These are phyloP conservation scores for Lycium barbarum DNA, from an alignment of 257 asterid genomes.

Conservation along the genomic window DNA sequence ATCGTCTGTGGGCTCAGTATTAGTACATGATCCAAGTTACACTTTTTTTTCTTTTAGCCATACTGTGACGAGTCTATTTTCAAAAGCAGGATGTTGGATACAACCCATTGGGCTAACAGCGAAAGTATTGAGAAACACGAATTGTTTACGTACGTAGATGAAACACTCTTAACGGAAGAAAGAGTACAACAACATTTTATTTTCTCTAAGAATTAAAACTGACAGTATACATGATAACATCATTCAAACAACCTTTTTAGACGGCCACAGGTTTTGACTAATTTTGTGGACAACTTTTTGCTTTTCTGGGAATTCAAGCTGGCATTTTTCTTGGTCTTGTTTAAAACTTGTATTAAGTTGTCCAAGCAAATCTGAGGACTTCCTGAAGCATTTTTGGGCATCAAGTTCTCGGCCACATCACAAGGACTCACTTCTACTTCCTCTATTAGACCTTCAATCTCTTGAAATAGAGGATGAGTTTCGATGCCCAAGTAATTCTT, in stretches of 20 bases:
- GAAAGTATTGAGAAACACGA: no score
- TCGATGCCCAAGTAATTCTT: background rate
- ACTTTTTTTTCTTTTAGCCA: no score
- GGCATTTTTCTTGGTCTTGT: background rate
- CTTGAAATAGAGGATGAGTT: background rate
- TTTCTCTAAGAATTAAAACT: no score
- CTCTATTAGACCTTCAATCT: background rate
- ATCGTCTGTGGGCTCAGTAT: no score
- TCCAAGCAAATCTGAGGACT: constrained; percentile 15
- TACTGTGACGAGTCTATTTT: no score
- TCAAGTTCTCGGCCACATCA: constrained; percentile 5
- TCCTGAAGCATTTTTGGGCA: background rate
- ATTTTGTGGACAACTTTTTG: background rate
- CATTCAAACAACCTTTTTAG: background rate
- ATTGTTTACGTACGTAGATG: no score
- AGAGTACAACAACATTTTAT: no score
- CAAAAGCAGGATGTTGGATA: no score
- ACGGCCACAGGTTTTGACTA: background rate
- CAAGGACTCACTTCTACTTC: constrained; percentile 22
- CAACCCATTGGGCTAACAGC: no score
- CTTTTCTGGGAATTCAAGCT: background rate
- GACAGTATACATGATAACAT: no score
- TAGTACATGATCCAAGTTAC: no score
- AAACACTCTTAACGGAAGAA: no score
- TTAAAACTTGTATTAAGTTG: background rate